Evolutionary conservation across 73 alveolate genomes (phyloP).

Genomic region (Paramecium octaurelia): DNA sequence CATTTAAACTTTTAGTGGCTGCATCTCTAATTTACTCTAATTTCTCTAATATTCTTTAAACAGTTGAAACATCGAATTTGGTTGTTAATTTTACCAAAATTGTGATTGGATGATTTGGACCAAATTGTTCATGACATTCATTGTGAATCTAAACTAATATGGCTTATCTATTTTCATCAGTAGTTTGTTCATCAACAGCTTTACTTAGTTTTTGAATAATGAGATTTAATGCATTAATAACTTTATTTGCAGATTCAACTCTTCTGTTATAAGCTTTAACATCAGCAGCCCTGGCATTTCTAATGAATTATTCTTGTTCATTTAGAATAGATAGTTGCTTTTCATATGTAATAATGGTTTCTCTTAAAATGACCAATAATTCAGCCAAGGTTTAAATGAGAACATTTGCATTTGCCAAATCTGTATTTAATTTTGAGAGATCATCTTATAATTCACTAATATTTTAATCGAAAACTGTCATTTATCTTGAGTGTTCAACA

Average conservation of each 20-base stretch:
- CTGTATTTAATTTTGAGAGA: background rate
- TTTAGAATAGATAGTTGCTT: background rate
- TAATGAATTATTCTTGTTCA: background rate
- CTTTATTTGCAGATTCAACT: conserved; percentile 28
- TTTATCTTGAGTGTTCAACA: conserved; percentile 12
- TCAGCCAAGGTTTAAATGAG: background rate
- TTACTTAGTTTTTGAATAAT: background rate
- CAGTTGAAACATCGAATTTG: conserved; percentile 19
- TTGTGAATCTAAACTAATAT: background rate
- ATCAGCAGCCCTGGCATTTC: conserved; percentile 49
- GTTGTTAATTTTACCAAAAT: conserved; percentile 7
- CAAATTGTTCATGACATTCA: conserved; percentile 2
- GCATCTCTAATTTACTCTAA: conserved; percentile 33
- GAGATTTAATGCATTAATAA: conserved; percentile 37
- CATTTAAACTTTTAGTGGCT: background rate
- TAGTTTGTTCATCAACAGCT: background rate
- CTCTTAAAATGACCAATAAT: background rate
- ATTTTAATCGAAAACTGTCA: background rate
- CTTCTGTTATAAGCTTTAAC: conserved; percentile 11
- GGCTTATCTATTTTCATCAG: background rate
- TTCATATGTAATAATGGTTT: conserved; percentile 9
- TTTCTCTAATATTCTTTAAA: conserved; percentile 30
- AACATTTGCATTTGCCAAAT: background rate
- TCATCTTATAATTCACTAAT: background rate
- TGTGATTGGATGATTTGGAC: conserved; percentile 40